phyloP scores from a whole-genome alignment of 1,139 yeast genomes.

The Geotrichum bryndzae region DNA sequence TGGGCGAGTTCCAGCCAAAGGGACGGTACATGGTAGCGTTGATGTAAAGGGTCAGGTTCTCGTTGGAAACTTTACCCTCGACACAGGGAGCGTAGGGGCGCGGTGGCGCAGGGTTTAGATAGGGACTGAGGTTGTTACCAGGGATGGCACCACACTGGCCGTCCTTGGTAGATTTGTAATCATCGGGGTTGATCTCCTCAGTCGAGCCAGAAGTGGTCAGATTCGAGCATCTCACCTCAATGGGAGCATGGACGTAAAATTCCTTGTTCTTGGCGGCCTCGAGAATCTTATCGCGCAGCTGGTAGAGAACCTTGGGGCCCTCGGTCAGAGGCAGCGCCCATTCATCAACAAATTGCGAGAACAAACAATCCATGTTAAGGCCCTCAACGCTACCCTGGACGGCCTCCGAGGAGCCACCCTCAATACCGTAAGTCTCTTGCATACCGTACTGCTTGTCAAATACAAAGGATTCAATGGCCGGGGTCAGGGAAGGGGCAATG shows the following conservation, averaged over 20 bases:
- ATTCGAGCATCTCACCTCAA: conserved; percentile 90
- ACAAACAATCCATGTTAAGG: conserved; percentile 90
- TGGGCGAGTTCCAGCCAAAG: conserved; percentile 65
- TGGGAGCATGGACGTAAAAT: conserved; percentile 88
- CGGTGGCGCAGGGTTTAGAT: conserved; percentile 70
- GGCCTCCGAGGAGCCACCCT: conserved; percentile 56
- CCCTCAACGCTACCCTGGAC: conserved; percentile 75
- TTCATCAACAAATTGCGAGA: conserved; percentile 90
- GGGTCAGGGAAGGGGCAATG: conserved; percentile 68
- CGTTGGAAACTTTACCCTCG: conserved; percentile 45
- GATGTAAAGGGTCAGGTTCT: conserved; percentile 76
- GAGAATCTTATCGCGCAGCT: conserved; percentile 56
- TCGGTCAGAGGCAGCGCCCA: conserved; percentile 86
- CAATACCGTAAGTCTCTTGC: conserved; percentile 50
- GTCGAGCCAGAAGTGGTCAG: conserved; percentile 46
- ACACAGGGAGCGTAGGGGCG: conserved; percentile 46
- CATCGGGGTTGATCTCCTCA: conserved; percentile 23
- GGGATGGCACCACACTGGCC: conserved; percentile 59
- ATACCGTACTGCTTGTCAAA: conserved; percentile 75
- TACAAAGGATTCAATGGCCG: conserved; percentile 75
- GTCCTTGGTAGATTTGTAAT: conserved; percentile 15
- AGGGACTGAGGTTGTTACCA: conserved; percentile 79
- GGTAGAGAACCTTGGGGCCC: conserved; percentile 66
- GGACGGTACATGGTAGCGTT: conserved; percentile 97
- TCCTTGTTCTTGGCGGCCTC: conserved; percentile 55